Base-by-base conservation (phyloP, 441 rosid genomes). In the Euphorbia schlechtendalii region DNA sequence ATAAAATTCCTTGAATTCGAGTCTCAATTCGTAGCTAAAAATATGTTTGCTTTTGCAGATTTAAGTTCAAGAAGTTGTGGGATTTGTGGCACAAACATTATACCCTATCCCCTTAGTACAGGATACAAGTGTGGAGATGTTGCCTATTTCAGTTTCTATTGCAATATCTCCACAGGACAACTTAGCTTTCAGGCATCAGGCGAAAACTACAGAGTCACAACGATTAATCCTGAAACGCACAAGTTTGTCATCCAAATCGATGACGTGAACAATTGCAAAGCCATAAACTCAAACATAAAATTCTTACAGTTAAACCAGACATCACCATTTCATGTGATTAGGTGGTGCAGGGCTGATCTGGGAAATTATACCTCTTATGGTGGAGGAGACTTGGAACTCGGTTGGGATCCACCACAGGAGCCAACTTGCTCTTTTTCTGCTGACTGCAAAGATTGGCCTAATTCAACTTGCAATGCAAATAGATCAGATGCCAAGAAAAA, bases 91-190 rank as follows among this genome's bases (percentile, higher is more conserved):
- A 69, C 86, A 9, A 80, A 74, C 76, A 56, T 72, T 53, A 71
- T 83, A 58, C 88, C 92, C 8, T 84, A 88, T 71, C 90, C 92
- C 8, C 82, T 88, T 22, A 88, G 96, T 78, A 84, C 82, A 6
- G 82, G 80, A 62, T 61, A 71, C 17, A 74, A 68, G 49, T 88
- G 92, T 58, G 96, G 92, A 3, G 92, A 88, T 62, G 67, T 83
- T 21, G 64, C 17, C 67, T 84, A 88, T 69, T 66, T 70, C 36
- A 77, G 60, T 67, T 88, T 88, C 75, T 61, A 58, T 61, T 84
- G 96, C 70, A 80, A 84, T 66, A 65, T 59, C 41, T 68, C 84
- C 3, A 55, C 83, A 27, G 84, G 89, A 34, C 78, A 81, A 54
- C 66, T 86, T 46, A 65, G 56, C 70, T 88, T 88, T 66, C 66